Conservation (phyloP, 352 stramenopile species). For the Thraustotheca clavata region DNA sequence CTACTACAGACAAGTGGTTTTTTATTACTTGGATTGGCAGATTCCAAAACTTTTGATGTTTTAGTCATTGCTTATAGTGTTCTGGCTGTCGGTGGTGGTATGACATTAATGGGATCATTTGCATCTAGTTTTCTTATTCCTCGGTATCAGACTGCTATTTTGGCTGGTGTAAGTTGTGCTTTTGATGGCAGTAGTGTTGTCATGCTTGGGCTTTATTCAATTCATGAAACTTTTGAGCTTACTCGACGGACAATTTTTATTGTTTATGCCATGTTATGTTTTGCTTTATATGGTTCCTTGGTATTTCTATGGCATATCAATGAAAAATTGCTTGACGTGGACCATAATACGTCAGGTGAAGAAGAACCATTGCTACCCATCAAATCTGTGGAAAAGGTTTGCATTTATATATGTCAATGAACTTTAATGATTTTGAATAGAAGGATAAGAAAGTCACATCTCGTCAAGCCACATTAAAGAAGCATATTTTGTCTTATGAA, state of each 20-base stretch:
- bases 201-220: slow-evolving; percentile 5
- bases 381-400: background rate
- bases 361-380: background rate
- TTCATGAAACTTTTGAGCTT: slow-evolving; percentile 2
- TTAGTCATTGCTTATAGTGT: slow-evolving; percentile 14
- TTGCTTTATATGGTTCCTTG: slow-evolving; percentile 1
- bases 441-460: too few species aligned
- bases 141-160: slow-evolving; percentile 9
- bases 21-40: slow-evolving; percentile 1
- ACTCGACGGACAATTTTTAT: slow-evolving; percentile 9
- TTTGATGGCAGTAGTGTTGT: slow-evolving; percentile 14
- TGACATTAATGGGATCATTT: slow-evolving; percentile 19
- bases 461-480: background rate
- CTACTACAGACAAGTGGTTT: slow-evolving; percentile 7
- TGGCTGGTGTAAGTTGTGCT: slow-evolving; percentile 13
- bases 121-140: slow-evolving; percentile 15
- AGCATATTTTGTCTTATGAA: background rate
- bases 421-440: too few species aligned
- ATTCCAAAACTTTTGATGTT: slow-evolving; percentile 21
- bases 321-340: slow-evolving; percentile 22
- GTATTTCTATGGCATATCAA: slow-evolving; percentile 11
- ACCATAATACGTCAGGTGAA: background rate
- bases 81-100: slow-evolving; percentile 8
- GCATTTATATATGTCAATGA: background rate
- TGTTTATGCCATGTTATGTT: slow-evolving; percentile 13